These are phyloP conservation scores for Clarireedia sp. DNA, from an alignment of 2,329 filamentous ascomycete species.

Conservation along the genomic window DNA sequence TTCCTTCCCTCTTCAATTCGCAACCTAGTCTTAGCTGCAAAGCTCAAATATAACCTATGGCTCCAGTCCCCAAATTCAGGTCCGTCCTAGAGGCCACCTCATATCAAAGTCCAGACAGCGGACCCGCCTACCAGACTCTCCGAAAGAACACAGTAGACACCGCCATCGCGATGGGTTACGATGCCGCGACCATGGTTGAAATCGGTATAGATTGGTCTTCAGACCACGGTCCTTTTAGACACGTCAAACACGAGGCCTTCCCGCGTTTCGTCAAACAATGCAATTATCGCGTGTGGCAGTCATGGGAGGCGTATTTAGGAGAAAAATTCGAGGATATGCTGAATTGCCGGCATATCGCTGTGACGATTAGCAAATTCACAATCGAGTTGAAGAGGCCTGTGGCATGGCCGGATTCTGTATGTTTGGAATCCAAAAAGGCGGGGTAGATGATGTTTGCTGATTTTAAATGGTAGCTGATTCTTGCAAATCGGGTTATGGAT, in stretches of 20 bases:
- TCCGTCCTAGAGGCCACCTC: slow-evolving; percentile 3
- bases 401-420: slow-evolving; percentile 1
- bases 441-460: background rate
- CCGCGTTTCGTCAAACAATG: slow-evolving; percentile 1
- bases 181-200: slow-evolving; percentile 9
- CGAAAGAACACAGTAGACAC: background rate
- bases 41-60: too few relatives aligned
- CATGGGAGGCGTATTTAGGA: background rate
- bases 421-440: too few relatives aligned
- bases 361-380: background rate
- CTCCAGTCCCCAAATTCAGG: background rate
- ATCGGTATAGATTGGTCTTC: slow-evolving; percentile 4
- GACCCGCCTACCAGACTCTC: slow-evolving; percentile 4
- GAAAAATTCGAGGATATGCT: slow-evolving; percentile 6
- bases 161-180: slow-evolving; percentile 10
- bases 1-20: too few relatives aligned
- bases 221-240: slow-evolving; percentile 3
- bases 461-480: background rate
- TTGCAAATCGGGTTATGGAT: slow-evolving; percentile 2
- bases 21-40: too few relatives aligned
- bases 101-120: slow-evolving; percentile 7
- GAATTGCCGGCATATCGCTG: background rate
- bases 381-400: background rate
- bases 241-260: slow-evolving; percentile 1
- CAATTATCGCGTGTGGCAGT: background rate